These are phyloP conservation scores for Cadophora luteo-olivacea DNA, from an alignment of 2,329 filamentous ascomycete species.

Conservation along the genomic window DNA sequence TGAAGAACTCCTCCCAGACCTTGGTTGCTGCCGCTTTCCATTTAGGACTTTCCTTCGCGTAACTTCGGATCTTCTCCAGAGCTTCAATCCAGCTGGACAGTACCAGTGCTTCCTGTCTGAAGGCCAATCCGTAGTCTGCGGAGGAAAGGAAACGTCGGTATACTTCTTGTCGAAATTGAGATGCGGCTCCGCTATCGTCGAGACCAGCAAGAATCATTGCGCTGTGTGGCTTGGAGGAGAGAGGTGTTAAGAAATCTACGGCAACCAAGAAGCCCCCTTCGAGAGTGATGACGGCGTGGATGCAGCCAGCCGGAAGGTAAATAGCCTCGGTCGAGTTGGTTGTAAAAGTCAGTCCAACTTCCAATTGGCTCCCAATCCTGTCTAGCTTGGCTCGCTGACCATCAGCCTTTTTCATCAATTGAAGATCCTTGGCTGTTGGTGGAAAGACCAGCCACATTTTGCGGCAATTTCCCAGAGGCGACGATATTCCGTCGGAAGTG, in stretches of 20 bases:
- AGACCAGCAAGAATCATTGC: conserved; percentile 12
- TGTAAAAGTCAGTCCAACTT: conserved; percentile 27
- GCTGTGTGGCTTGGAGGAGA: conserved; percentile 15
- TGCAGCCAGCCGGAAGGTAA: conserved; percentile 27
- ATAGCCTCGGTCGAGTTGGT: conserved; percentile 27
- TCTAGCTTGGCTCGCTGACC: conserved; percentile 20
- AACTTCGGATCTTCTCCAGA: not conserved
- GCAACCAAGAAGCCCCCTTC: conserved; percentile 27
- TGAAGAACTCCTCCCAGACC: conserved; percentile 13
- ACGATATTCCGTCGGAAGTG: conserved; percentile 23
- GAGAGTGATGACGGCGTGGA: conserved; percentile 29
- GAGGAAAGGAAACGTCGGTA: conserved; percentile 3
- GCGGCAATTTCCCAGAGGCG: conserved; percentile 20
- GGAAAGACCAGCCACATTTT: conserved; percentile 32
- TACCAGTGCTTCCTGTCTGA: not conserved
- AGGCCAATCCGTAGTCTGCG: conserved; percentile 3
- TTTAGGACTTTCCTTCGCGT: not conserved
- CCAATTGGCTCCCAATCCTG: conserved; percentile 23
- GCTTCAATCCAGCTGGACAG: conserved; percentile 15
- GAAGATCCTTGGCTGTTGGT: conserved; percentile 28
- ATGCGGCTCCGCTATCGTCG: not conserved
- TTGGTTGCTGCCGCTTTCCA: conserved; percentile 3
- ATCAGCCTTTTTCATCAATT: conserved; percentile 18
- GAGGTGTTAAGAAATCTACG: conserved; percentile 27
- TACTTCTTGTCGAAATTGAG: not conserved